A percentile compares a stretch with the other conserved stretches of the same genome.
Conservation (phyloP, 2,329 filamentous ascomycete genomes). For the Trichophyton simii region DNA sequence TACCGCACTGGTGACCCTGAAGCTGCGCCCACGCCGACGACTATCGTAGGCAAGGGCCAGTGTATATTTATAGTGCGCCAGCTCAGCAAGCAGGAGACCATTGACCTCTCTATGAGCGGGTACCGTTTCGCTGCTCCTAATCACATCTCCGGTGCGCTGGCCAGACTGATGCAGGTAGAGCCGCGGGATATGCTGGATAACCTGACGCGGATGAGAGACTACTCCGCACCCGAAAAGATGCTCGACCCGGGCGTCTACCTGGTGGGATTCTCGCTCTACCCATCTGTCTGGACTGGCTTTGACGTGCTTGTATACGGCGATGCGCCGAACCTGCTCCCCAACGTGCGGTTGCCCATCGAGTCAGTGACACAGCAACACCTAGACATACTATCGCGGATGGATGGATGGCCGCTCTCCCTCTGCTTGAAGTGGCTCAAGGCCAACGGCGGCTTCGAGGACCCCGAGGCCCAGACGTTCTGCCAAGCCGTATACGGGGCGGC, state of each 20-base stretch:
- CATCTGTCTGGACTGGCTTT: constrained; percentile 45
- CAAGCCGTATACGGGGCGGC: constrained; percentile 35
- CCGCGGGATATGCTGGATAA: constrained; percentile 47
- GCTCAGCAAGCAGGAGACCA: constrained; percentile 46
- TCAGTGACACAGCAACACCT: constrained; percentile 44
- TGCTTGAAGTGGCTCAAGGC: constrained; percentile 27
- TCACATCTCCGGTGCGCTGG: constrained; percentile 56
- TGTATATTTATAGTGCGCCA: constrained; percentile 66
- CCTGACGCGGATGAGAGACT: constrained; percentile 52
- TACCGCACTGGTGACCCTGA: constrained; percentile 25
- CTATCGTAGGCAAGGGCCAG: constrained; percentile 55
- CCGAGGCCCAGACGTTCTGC: constrained; percentile 28
- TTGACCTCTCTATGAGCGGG: constrained; percentile 55
- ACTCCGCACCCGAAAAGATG: constrained; percentile 21
- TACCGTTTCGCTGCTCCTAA: constrained; percentile 63
- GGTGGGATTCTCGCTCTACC: constrained; percentile 32
- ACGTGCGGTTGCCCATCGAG: constrained; percentile 42
- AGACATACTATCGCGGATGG: constrained; percentile 37
- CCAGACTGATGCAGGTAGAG: constrained; percentile 62
- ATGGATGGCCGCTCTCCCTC: constrained; percentile 27
- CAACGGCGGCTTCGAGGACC: constrained; percentile 17
- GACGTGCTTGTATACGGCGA: constrained; percentile 49
- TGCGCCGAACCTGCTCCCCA: constrained; percentile 49
- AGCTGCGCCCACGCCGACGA: constrained; percentile 20
- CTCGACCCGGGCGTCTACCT: constrained; percentile 30